Evolutionary conservation across 2,329 filamentous ascomycete species (phyloP).

Genomic region (Tolypocladium amazonense): DNA sequence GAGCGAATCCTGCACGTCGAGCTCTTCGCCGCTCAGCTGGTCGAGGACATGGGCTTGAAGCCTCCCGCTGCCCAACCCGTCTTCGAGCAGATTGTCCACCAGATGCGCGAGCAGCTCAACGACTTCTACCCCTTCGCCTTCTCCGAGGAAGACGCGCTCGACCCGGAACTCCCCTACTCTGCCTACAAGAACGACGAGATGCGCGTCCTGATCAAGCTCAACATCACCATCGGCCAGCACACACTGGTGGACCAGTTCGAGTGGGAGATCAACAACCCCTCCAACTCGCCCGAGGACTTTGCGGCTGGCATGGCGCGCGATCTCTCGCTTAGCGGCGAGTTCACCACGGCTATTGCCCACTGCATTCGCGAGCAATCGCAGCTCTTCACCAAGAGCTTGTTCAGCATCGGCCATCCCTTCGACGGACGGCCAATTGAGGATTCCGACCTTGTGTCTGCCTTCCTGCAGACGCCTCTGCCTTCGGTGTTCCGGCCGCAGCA

Average conservation of each 20-base stretch:
- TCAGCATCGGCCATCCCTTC: conserved; percentile 88
- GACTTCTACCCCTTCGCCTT: conserved; percentile 92
- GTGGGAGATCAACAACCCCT: conserved; percentile 95
- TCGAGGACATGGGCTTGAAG: conserved; percentile 82
- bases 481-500: conserved; percentile 83
- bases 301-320: conserved; percentile 82
- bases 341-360: conserved; percentile 94
- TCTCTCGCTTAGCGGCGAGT: conserved; percentile 85
- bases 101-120: conserved; percentile 80
- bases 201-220: conserved; percentile 89
- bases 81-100: conserved; percentile 48
- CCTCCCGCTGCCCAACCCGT: conserved; percentile 57
- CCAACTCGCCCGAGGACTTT: conserved; percentile 92
- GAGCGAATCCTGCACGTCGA: conserved; percentile 74
- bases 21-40: conserved; percentile 76
- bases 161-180: conserved; percentile 79
- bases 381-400: conserved; percentile 86
- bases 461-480: conserved; percentile 74
- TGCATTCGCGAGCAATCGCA: conserved; percentile 95
- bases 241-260: conserved; percentile 96
- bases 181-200: conserved; percentile 99
- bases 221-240: conserved; percentile 92
- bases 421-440: conserved; percentile 91
- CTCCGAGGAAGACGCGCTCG: conserved; percentile 80
- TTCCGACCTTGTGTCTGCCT: conserved; percentile 73